Base-by-base conservation (phyloP, 2,329 filamentous ascomycete genomes). In the Neopestalotiopsis clavispora region DNA sequence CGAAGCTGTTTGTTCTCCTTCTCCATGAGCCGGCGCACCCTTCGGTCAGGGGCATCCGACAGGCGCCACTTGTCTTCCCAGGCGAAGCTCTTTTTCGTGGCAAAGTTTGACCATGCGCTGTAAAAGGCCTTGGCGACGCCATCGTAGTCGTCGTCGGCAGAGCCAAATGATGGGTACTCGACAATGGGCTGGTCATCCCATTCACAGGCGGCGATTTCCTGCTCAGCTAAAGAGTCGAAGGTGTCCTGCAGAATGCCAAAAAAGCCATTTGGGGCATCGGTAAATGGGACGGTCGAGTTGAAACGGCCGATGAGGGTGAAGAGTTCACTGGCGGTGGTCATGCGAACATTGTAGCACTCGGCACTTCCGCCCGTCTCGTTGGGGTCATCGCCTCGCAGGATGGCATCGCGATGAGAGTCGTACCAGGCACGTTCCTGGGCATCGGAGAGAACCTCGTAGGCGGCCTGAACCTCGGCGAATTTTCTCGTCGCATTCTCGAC, bases 401-500 rank as follows among this genome's bases (percentile, higher is more conserved):
- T 97, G 65, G 92, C 90, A 74, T 94, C 91, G 70, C 94, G 91
- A 78, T 99, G 96, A 2, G 94, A 94, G 81, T 99, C 95, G 82
- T 99, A 99, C 96, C 96, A 99, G 40, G 95, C 92, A 74, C 96
- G 90, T 80, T 99, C 96, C 78, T 99, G 95, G 12, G 94, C 91
- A 79, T 99, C 96, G 1, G 95, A 97, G 1, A 99, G 88, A n/a
- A 99, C 90, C 79, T 98, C 94, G 79, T 99, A 97, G 61, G 96
- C 96, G 45, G 94, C 88, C 79, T 98, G 95, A 34, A 98, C 87
- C 77, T 98, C 94, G 64, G 96, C 94, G 78, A 99, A 99, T 66
- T 91, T 90, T 73, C 86, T 88, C 1, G 96, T 99, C 2, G 95
- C 91, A 71, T 90, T 88, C 75, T 97, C 94, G 70, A 92, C 91